Evolutionary conservation across 108 stramenopile species (phyloP).

Genomic region (Licmophora abbreviata): DNA sequence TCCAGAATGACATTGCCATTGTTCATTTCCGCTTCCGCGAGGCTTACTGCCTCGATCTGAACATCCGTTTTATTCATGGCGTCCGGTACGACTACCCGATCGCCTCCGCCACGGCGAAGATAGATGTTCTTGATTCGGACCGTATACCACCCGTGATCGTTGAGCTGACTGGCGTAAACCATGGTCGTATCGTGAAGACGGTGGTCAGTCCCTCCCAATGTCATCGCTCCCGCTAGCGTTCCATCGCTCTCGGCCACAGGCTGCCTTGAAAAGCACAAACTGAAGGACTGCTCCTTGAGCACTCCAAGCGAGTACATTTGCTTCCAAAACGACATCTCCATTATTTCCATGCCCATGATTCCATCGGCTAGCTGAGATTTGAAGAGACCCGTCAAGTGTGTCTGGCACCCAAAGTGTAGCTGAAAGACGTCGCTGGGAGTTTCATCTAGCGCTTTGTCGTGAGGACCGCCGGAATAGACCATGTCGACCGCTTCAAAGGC

Average conservation of each 20-base stretch:
- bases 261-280: slow-evolving; percentile 56
- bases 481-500: slow-evolving; percentile 65
- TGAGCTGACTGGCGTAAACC: slow-evolving; percentile 52
- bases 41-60: slow-evolving; percentile 12
- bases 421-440: slow-evolving; percentile 55
- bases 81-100: slow-evolving; percentile 12
- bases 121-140: slow-evolving; percentile 63
- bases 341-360: slow-evolving; percentile 88
- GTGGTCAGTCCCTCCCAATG: slow-evolving; percentile 79
- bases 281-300: slow-evolving; percentile 30
- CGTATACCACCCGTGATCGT: slow-evolving; percentile 57
- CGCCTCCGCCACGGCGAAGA: slow-evolving; percentile 38
- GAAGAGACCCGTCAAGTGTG: slow-evolving; percentile 84
- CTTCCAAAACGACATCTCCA: slow-evolving; percentile 41
- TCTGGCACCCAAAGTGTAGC: slow-evolving; percentile 92
- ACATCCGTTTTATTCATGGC: slow-evolving; percentile 11
- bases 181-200: slow-evolving; percentile 71
- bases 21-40: slow-evolving; percentile 32
- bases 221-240: slow-evolving; percentile 73
- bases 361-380: slow-evolving; percentile 94
- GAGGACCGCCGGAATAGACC: slow-evolving; percentile 68
- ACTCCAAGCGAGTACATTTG: slow-evolving; percentile 30
- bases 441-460: slow-evolving; percentile 36
- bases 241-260: slow-evolving; percentile 38
- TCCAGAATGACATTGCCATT: slow-evolving; percentile 91